Conservation (phyloP, 768 basidiomycete species). For the Pleurotus eryngii region DNA sequence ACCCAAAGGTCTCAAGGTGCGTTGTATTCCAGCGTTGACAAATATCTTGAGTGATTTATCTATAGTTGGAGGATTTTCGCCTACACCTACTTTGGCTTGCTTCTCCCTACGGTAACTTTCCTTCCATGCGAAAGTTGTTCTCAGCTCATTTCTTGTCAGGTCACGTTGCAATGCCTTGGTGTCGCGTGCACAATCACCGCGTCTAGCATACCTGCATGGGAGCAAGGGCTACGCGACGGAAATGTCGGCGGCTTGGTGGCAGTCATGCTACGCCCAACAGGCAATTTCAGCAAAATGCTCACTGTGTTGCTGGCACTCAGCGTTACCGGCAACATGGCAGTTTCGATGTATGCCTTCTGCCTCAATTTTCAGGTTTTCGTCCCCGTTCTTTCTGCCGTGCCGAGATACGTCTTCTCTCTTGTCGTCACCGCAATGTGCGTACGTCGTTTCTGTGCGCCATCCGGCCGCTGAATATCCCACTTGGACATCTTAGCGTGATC, state of each 20-base stretch:
- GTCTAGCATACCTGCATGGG: conserved; percentile 53
- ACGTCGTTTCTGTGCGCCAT: background rate
- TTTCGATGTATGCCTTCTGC: conserved; percentile 78
- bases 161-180: conserved; percentile 52
- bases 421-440: conserved; percentile 68
- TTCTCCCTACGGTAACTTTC: conserved; percentile 52
- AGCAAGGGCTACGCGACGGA: conserved; percentile 45
- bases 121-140: background rate
- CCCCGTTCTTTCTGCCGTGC: conserved; percentile 55
- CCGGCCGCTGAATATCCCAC: background rate
- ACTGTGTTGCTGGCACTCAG: conserved; percentile 79
- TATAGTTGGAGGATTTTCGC: conserved; percentile 53
- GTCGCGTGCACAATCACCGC: conserved; percentile 64
- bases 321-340: conserved; percentile 78
- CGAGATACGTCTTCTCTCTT: conserved; percentile 75
- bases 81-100: conserved; percentile 64
- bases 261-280: conserved; percentile 68
- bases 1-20: conserved; percentile 38
- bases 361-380: conserved; percentile 70
- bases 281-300: conserved; percentile 75
- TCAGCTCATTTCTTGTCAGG: conserved; percentile 26
- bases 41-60: background rate
- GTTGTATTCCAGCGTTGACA: background rate
- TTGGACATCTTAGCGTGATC: conserved; percentile 45
- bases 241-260: conserved; percentile 69